Base-by-base conservation (phyloP, 2,329 filamentous ascomycete species). In the Dothistroma pini region DNA sequence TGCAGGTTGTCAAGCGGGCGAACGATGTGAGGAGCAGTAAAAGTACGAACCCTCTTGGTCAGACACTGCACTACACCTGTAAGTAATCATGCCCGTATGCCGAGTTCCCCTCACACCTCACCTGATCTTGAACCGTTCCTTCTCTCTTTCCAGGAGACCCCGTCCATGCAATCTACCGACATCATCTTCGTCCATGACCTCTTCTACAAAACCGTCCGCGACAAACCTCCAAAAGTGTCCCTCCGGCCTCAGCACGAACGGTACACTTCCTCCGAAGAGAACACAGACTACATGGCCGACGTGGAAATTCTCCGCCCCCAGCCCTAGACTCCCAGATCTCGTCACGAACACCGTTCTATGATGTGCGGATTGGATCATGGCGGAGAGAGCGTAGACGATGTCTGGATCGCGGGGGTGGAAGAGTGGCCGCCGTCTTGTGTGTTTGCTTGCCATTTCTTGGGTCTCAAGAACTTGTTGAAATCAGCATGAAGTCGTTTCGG, bases 311-410 rank as follows among this genome's bases (percentile, higher is more conserved):
- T 56, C 38, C 16, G 54, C 48, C 12, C 54, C 54, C 21, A 56
- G 38, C 29, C 54, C 54, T 12, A 56, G 19, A 8, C 35, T 38
- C 0, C 59, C 59, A 12, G 32, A 12, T 22, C 32, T 44, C 1
- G 55, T 61, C 4, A 61, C 49, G 44, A 32, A 61, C 1, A 61
- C 22, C 0, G 59, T 61, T 12, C 59, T 50, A 34, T 61, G 59
- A 51, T 61, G 59, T 0, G 50, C 59, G 2, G 48, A 49, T 34
- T 61, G 58, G 51, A 61, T 61, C 59, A 61, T 61, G 0, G 59
- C 55, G 2, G 56, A 50, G 16, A 61, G 44, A 9, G 59, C 55
- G 25, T 61, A 61, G 4, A 55, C 58, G 4, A 55, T 55, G 29
- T 61, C 59, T 3, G 59, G 59, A 12, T 61, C 55, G 16, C 58